Base-by-base conservation (phyloP, 2,329 filamentous ascomycete genomes). In the Corynespora cassiicola region DNA sequence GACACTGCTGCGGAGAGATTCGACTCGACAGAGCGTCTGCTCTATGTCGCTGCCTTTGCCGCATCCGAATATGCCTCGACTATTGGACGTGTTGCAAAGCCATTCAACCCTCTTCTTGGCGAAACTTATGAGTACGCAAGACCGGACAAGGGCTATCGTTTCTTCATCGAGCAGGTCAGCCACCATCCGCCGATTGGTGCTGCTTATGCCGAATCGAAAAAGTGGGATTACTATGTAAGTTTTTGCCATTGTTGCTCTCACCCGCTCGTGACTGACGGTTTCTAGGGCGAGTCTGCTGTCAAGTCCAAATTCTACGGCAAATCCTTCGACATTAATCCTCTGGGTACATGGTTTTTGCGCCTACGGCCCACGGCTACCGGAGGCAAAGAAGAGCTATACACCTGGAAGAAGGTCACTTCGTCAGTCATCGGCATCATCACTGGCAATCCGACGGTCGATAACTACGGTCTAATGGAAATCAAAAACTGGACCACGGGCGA, bases 381-480 rank as follows among this genome's bases (percentile, higher is more conserved):
- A 6, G 58, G 62, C 9, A 57, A 87, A 56, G 85, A 88, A 49
- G 94, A 99, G 54, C 75, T 96, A 2, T 99, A 95, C 70, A 96
- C 92, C 0, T 99, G 94, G 94, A 97, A 96, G 73, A 99, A 99
- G 73, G 90, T 96, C 12, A 97, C 91, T 1, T 94, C 90, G 1
- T 95, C 91, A 2, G 94, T 99, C n/a, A 85, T 97, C 43, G 94
- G 94, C 42, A 99, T 99, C 68, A 96, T 99, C 58, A 97, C 92
- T 0, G 94, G 94, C 31, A 96, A 89, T 56, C 94, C 94, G 0
- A 88, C 88, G 0, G 88, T 99, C n/a, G 94, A 99, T 73, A 96
- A 99, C 69, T 97, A 97, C 65, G 94, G 94, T 1, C 78, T 86
- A 1, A 97, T 99, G 89, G 90, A 96, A 65, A 85, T 99, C 68